Conservation (phyloP, 2,329 filamentous ascomycete species). For the Aureobasidium sp. region DNA sequence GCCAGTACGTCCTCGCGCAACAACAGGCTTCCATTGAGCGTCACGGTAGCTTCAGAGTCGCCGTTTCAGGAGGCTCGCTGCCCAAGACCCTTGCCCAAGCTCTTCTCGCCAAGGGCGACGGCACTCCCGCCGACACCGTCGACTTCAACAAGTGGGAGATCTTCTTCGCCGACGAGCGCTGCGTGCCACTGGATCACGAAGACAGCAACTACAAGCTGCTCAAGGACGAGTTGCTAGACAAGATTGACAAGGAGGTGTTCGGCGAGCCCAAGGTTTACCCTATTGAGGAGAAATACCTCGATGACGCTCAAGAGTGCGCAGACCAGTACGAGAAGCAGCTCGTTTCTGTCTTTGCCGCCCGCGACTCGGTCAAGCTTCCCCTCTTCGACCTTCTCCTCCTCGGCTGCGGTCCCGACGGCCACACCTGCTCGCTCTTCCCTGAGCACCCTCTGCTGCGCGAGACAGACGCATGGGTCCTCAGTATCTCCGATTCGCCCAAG, state of each 20-base stretch:
- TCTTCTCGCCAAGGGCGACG: slow-evolving; percentile 51
- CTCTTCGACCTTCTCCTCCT: slow-evolving; percentile 92
- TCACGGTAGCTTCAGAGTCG: slow-evolving; percentile 81
- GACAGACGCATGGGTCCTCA: slow-evolving; percentile 80
- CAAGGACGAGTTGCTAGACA: slow-evolving; percentile 79
- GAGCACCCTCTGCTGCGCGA: slow-evolving; percentile 80
- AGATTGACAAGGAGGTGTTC: slow-evolving; percentile 58
- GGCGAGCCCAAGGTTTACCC: slow-evolving; percentile 65
- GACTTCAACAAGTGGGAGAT: slow-evolving; percentile 89
- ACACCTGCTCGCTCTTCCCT: slow-evolving; percentile 95
- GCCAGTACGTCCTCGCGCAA: slow-evolving; percentile 70
- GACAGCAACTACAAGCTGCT: slow-evolving; percentile 92
- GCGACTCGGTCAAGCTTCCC: slow-evolving; percentile 88
- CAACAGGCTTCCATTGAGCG: slow-evolving; percentile 73
- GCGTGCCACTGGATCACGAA: slow-evolving; percentile 79
- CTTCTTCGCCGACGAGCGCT: slow-evolving; percentile 97
- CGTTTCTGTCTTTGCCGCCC: slow-evolving; percentile 75
- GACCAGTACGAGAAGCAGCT: slow-evolving; percentile 88
- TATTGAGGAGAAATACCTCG: slow-evolving; percentile 60
- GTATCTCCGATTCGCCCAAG: slow-evolving; percentile 91
- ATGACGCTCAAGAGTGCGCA: slow-evolving; percentile 83
- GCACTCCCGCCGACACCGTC: slow-evolving; percentile 50
- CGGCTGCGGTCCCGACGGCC: slow-evolving; percentile 89
- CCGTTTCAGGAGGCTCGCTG: slow-evolving; percentile 86
- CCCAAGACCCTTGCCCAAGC: slow-evolving; percentile 81